Evolutionary conservation across 768 basidiomycete species (phyloP), one percentile per base, ranked within the genome.

Genomic region (Pleurotus tuoliensis): DNA sequence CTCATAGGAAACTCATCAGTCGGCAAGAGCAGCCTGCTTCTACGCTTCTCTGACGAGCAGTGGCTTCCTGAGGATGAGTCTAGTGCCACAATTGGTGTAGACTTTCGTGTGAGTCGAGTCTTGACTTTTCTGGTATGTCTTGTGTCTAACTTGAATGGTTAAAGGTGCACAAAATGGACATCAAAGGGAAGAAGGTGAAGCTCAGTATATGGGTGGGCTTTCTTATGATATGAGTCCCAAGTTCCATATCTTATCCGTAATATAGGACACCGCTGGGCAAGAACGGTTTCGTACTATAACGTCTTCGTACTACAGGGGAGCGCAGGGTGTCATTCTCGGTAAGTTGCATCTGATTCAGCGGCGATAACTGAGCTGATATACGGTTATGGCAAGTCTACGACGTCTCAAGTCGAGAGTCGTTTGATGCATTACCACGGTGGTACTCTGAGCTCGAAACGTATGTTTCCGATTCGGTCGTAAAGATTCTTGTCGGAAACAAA

Each of bases 221-320:
- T 25, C 30, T 18, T 48, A 47, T 9, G 48, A 22, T 56, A 13
- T 51, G 20, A 24, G 5, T 13, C 30, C 30, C 30, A 34, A 34
- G 8, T 11, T 11, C 30, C 30, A 11, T 34, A 11, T 3, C 9
- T 37, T 34, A 40, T 18, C 18, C n/a, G 9, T 44, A 56, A 22
- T 12, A n/a, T 63, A 94, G 93, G 93, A 97, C 64, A 96, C 94
- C 0, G 93, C 94, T 49, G 96, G 97, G 0, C 96, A 98, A 70
- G 97, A 99, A 71, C 86, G 96, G 4, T 99, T 98, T 67, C 81
- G 94, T 46, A 97, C 95, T 3, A 88, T 99, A 62, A 98, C 97
- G 4, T 89, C 89, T 2, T 92, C 90, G 7, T 99, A 98, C 65
- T 99, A 98, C 66, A 82, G 97, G 25, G 90, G 90, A 1, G 90